These are phyloP conservation scores for Maudiozyma pseudohumilis DNA, from an alignment of 805 yeast species.

Conservation along the genomic window DNA sequence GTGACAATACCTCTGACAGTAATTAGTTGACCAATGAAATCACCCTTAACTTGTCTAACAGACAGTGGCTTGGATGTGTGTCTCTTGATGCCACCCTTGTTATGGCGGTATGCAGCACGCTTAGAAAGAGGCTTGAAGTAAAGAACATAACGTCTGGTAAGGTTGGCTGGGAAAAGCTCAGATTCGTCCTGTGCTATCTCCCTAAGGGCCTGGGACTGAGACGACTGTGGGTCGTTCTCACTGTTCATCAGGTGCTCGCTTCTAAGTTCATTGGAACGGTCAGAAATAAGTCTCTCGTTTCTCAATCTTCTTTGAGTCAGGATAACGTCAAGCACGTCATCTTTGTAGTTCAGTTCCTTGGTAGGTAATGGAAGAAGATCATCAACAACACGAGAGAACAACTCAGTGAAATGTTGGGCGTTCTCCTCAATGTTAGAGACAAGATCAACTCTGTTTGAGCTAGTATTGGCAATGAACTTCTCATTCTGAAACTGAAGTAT, in stretches of 20 bases:
- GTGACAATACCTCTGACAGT: slow-evolving; percentile 93
- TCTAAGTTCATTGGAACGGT: slow-evolving; percentile 51
- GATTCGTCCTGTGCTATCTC: slow-evolving; percentile 31
- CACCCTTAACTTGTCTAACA: slow-evolving; percentile 83
- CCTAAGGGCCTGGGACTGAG: slow-evolving; percentile 26
- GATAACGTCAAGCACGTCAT: slow-evolving; percentile 88
- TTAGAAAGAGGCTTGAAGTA: slow-evolving; percentile 74
- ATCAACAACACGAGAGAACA: slow-evolving; percentile 69
- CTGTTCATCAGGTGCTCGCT: slow-evolving; percentile 29
- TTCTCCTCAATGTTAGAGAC: slow-evolving; percentile 46
- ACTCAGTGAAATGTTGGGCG: slow-evolving; percentile 68
- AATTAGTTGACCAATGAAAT: slow-evolving; percentile 72
- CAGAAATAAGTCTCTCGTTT: slow-evolving; percentile 63
- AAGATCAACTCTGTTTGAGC: slow-evolving; percentile 17
- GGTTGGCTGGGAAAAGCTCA: slow-evolving; percentile 70
- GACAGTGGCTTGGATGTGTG: slow-evolving; percentile 51
- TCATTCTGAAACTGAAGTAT: slow-evolving; percentile 55
- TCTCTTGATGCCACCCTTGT: slow-evolving; percentile 7
- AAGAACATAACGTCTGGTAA: slow-evolving; percentile 76
- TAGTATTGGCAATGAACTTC: slow-evolving; percentile 22
- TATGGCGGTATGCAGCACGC: slow-evolving; percentile 24
- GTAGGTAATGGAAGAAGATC: slow-evolving; percentile 79
- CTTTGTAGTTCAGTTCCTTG: slow-evolving; percentile 64
- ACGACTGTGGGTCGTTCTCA: slow-evolving; percentile 17
- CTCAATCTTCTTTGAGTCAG: slow-evolving; percentile 81